Base-by-base conservation (phyloP, 2,329 filamentous ascomycete species). In the Pestalotiopsis fici region DNA sequence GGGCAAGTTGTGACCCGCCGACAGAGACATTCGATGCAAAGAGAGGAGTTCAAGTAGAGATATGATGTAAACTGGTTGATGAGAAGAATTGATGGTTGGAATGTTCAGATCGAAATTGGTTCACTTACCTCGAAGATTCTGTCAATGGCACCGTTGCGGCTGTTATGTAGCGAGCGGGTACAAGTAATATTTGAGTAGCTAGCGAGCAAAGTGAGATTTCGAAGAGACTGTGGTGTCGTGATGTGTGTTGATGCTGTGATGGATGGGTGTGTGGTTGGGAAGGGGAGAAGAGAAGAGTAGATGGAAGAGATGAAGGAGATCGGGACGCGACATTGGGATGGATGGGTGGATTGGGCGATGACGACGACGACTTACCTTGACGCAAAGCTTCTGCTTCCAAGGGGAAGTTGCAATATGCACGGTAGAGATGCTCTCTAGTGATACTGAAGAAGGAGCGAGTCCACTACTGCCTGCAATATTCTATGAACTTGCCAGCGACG, bases 181-280 rank as follows among this genome's bases (percentile, higher is more conserved):
- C 81, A 83, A 85, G 82, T 84, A 85, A 85, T 83, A 87, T 86
- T 50, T 83, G 84, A 83, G 83, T 83, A 86, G 84, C 83, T 87
- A 87, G 83, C 82, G 79, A 86, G 84, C 86, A 87, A 88, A 82
- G 84, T 84, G 83, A 78, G 78, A 73, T 76, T 76, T 77, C 76
- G 78, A 82, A 83, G 82, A 82, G 81, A 81, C 75, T 79, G 80
- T 77, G 77, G 74, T 62, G 57, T 47, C 59, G 59, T 35, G 59
- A 25, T 61, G 59, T 62, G 59, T 62, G 59, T 23, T 62, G 75
- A 76, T 75, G 75, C 65, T 68, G 69, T 75, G 76, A 70, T 78
- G 78, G 76, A 76, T 79, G 79, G 78, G 75, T 76, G 78, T 84
- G 83, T 87, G 83, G 79, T 86, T 79, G 80, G 78, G 77, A n/a